Conservation (phyloP, 768 basidiomycete genomes). For the Botryobasidium botryosum region DNA sequence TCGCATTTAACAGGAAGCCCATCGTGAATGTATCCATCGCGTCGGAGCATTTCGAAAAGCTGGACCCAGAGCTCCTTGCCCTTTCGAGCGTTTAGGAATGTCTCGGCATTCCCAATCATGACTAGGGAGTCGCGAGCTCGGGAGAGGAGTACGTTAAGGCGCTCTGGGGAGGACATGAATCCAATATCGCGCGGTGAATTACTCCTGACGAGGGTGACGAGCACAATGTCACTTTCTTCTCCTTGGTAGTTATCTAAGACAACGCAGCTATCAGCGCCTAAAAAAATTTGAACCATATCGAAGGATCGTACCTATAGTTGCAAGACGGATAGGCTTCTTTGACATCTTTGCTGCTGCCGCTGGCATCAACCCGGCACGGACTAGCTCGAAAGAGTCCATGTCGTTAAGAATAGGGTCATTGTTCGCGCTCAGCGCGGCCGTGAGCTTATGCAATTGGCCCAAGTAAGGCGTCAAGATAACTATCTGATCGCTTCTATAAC, state of each 20-base stretch:
- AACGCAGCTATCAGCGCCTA: neutral
- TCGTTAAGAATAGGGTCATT: slow-evolving; percentile 46
- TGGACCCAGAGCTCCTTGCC: slow-evolving; percentile 35
- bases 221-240: slow-evolving; percentile 54
- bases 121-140: slow-evolving; percentile 48
- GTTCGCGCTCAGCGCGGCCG: slow-evolving; percentile 26
- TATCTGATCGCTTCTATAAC: slow-evolving; percentile 41
- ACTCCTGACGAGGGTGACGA: slow-evolving; percentile 43
- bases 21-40: slow-evolving; percentile 31
- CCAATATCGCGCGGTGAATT: slow-evolving; percentile 41
- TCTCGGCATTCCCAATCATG: slow-evolving; percentile 45
- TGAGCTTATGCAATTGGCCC: slow-evolving; percentile 41
- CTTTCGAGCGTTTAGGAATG: slow-evolving; percentile 36
- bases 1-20: slow-evolving; percentile 46
- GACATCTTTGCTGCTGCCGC: slow-evolving; percentile 22
- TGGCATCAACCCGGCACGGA: slow-evolving; percentile 36
- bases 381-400: slow-evolving; percentile 40
- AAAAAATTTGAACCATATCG: neutral
- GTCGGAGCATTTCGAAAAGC: slow-evolving; percentile 30
- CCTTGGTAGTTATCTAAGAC: slow-evolving; percentile 56
- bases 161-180: slow-evolving; percentile 54
- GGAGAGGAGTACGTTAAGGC: slow-evolving; percentile 53
- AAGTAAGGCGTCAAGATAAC: slow-evolving; percentile 56
- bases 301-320: slow-evolving; percentile 39
- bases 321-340: slow-evolving; percentile 35